Conservation (phyloP, 345 rosid species). For the Firmiana major region DNA sequence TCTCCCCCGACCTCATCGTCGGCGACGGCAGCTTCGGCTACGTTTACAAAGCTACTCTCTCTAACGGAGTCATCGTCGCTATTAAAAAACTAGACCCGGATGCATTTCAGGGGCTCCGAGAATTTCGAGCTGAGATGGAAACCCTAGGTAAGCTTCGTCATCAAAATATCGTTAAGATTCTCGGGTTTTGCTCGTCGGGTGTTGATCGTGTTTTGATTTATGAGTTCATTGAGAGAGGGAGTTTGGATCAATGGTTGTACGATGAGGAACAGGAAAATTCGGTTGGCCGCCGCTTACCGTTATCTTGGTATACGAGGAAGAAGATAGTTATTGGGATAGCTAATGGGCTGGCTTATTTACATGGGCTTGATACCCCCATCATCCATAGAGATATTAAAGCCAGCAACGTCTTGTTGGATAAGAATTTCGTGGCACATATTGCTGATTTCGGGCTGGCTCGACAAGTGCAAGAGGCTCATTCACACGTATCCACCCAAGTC, state of each 20-base stretch:
- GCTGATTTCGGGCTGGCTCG: conserved; percentile 88
- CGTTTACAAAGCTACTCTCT: conserved; percentile 63
- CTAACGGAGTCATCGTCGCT: conserved; percentile 61
- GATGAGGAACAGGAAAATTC: conserved; percentile 27
- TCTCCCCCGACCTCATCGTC: conserved; percentile 62
- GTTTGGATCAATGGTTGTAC: conserved; percentile 78
- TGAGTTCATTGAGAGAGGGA: conserved; percentile 69
- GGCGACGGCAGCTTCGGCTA: conserved; percentile 93
- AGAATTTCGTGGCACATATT: conserved; percentile 56
- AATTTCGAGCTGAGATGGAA: conserved; percentile 87
- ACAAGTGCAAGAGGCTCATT: conserved; percentile 37
- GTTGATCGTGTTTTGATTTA: conserved; percentile 65
- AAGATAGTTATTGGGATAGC: conserved; percentile 59
- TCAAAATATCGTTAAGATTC: conserved; percentile 61
- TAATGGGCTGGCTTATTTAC: conserved; percentile 65
- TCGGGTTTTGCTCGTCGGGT: conserved; percentile 72
- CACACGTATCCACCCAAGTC: conserved; percentile 85
- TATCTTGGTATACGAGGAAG: conserved; percentile 58
- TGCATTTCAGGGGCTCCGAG: conserved; percentile 87
- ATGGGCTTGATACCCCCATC: conserved; percentile 57
- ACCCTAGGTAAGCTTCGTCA: conserved; percentile 63
- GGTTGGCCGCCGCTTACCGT: conserved; percentile 10
- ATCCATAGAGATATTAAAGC: conserved; percentile 92
- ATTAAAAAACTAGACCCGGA: conserved; percentile 72
- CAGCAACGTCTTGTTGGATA: conserved; percentile 62